Percentiles rank a stretch among this genome's conserved stretches.
These are phyloP conservation scores for Zopfia rhizophila DNA, from an alignment of 2,329 filamentous ascomycete genomes.

Conservation along the genomic window DNA sequence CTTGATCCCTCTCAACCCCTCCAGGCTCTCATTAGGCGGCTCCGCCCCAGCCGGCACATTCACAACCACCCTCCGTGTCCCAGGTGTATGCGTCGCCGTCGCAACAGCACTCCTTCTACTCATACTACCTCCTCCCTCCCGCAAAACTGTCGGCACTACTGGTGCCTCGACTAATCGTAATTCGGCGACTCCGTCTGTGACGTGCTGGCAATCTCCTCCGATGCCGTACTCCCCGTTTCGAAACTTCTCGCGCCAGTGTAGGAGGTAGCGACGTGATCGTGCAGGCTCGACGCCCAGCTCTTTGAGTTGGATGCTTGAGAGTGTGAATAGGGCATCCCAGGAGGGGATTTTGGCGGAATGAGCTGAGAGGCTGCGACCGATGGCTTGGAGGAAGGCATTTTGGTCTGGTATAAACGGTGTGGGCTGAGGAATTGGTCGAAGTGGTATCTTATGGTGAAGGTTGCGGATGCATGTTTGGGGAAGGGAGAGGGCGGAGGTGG, in stretches of 20 bases:
- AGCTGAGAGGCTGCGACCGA: conserved; percentile 85
- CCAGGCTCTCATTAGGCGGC: conserved; percentile 51
- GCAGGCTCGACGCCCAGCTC: conserved; percentile 87
- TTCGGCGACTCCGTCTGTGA: conserved; percentile 68
- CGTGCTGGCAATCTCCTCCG: conserved; percentile 82
- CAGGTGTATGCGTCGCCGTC: conserved; percentile 64
- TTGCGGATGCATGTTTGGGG: conserved; percentile 41
- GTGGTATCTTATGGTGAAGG: conserved; percentile 53
- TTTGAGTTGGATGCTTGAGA: conserved; percentile 79
- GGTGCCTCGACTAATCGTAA: conserved; percentile 68
- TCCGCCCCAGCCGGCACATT: conserved; percentile 64
- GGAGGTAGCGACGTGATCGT: conserved; percentile 81
- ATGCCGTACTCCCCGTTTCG: conserved; percentile 79
- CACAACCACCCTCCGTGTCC: conserved; percentile 67
- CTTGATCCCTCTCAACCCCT: conserved; percentile 64
- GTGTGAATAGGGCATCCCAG: conserved; percentile 90
- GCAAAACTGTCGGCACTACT: conserved; percentile 40
- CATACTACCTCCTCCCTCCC: conserved; percentile 34
- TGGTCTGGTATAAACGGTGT: conserved; percentile 90
- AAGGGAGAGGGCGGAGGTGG: conserved; percentile 1
- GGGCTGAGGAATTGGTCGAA: conserved; percentile 69
- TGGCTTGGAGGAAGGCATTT: conserved; percentile 85
- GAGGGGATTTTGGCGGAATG: conserved; percentile 88
- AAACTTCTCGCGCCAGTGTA: conserved; percentile 89
- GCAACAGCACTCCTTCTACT: conserved; percentile 46